phyloP scores from a whole-genome alignment of 805 yeast species.

The Hanseniaspora singularis region DNA sequence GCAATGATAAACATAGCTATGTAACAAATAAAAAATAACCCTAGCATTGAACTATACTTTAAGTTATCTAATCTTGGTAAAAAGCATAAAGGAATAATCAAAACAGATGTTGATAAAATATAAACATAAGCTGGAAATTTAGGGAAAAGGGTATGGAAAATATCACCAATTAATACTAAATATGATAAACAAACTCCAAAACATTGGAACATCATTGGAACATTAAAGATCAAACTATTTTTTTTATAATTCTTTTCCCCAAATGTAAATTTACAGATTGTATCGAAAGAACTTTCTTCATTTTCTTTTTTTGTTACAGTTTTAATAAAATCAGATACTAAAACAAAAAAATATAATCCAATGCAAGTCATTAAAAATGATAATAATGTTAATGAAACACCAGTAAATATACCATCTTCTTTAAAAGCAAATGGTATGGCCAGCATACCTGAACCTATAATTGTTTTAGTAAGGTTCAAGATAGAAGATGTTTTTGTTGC shows the following conservation, averaged over 20 bases:
- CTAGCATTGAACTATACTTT: slow-evolving; percentile 59
- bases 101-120: slow-evolving; percentile 30
- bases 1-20: slow-evolving; percentile 43
- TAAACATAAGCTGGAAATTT: slow-evolving; percentile 34
- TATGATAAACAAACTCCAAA: slow-evolving; percentile 68
- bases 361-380: slow-evolving; percentile 58
- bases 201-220: slow-evolving; percentile 64
- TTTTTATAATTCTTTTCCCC: slow-evolving; percentile 53
- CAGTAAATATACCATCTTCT: slow-evolving; percentile 54
- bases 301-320: slow-evolving; percentile 49
- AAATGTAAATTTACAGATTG: slow-evolving; percentile 35
- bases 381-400: slow-evolving; percentile 40
- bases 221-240: slow-evolving; percentile 57
- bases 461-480: slow-evolving; percentile 60
- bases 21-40: slow-evolving; percentile 54
- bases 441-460: slow-evolving; percentile 64
- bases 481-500: slow-evolving; percentile 51
- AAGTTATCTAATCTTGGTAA: slow-evolving; percentile 54
- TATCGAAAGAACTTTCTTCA: slow-evolving; percentile 55
- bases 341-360: slow-evolving; percentile 38
- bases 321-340: slow-evolving; percentile 10
- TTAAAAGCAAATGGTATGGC: slow-evolving; percentile 62
- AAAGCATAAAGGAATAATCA: slow-evolving; percentile 54
- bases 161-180: slow-evolving; percentile 62
- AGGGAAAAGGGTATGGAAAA: slow-evolving; percentile 54